Evolutionary conservation across 495 filamentous ascomycete species (phyloP).

Genomic region (Parachaetomium inaequale): DNA sequence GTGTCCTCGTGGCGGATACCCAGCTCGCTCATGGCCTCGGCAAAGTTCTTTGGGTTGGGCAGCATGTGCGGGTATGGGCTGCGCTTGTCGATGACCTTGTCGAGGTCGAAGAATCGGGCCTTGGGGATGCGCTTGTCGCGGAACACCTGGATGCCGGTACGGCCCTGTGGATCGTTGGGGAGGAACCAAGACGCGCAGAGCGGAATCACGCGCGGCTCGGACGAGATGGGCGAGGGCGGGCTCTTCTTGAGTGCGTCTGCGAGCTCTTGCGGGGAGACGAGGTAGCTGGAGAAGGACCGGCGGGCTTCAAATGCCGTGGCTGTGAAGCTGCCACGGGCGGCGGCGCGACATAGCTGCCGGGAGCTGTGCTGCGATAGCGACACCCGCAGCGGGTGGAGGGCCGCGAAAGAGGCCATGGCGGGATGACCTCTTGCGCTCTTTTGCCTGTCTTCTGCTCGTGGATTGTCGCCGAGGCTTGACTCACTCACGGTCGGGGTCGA

Average conservation of each 20-base stretch:
- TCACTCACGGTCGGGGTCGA: background rate
- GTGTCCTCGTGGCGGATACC: conserved; percentile 83
- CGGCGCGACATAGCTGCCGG: too few relatives aligned
- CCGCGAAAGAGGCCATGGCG: conserved; percentile 38
- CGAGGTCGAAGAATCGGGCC: conserved; percentile 95
- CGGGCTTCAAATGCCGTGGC: conserved; percentile 12
- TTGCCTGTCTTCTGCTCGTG: background rate
- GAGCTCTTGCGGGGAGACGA: conserved; percentile 82
- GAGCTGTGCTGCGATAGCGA: conserved; percentile 35
- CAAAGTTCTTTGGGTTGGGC: conserved; percentile 72
- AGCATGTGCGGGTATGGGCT: conserved; percentile 98
- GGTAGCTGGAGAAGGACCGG: conserved; percentile 67
- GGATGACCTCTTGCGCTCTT: background rate
- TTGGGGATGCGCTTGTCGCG: conserved; percentile 72
- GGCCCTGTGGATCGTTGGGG: conserved; percentile 70
- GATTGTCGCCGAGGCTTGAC: background rate
- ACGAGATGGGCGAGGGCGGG: conserved; percentile 66
- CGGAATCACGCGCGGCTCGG: conserved; percentile 75
- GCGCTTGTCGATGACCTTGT: conserved; percentile 78
- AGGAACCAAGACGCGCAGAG: conserved; percentile 95
- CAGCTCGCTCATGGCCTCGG: conserved; percentile 79
- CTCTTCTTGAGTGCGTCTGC: conserved; percentile 73
- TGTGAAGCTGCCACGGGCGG: conserved; percentile 18
- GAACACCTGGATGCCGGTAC: conserved; percentile 75
- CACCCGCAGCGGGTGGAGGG: conserved; percentile 38